Evolutionary conservation across 768 basidiomycete genomes (phyloP).

Genomic region (Epithele typhae): DNA sequence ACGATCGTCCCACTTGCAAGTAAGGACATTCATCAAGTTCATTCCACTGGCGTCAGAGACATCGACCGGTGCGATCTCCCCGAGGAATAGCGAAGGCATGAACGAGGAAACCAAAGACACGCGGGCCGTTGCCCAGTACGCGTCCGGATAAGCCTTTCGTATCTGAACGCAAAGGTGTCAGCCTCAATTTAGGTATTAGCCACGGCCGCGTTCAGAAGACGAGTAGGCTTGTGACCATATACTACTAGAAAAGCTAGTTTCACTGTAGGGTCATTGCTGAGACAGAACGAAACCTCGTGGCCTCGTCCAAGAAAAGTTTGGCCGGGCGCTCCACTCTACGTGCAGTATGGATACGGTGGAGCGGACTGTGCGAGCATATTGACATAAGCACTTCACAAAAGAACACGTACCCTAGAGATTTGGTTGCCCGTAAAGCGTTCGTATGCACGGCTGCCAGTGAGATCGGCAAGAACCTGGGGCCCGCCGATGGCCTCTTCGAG

Average conservation of each 20-base stretch:
- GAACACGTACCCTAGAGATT: constrained; percentile 60
- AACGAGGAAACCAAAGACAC: constrained; percentile 84
- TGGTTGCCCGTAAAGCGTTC: constrained; percentile 88
- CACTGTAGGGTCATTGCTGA: too few relatives aligned
- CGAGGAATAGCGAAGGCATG: constrained; percentile 78
- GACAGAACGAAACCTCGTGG: too few relatives aligned
- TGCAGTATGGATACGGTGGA: too few relatives aligned
- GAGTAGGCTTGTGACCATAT: neutral
- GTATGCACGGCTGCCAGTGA: constrained; percentile 81
- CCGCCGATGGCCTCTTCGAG: constrained; percentile 70
- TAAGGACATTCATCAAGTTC: constrained; percentile 80
- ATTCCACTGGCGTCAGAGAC: constrained; percentile 88
- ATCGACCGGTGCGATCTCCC: constrained; percentile 74
- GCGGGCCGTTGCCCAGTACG: constrained; percentile 55
- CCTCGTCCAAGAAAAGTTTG: too few relatives aligned
- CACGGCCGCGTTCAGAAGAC: too few relatives aligned
- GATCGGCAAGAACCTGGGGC: constrained; percentile 62
- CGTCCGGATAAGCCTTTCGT: constrained; percentile 44
- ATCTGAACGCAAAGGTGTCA: too few relatives aligned
- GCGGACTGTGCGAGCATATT: too few relatives aligned
- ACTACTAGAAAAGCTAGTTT: too few relatives aligned
- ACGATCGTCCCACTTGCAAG: constrained; percentile 67
- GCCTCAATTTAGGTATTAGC: too few relatives aligned
- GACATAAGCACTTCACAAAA: neutral
- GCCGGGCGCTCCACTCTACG: too few relatives aligned